These are phyloP conservation scores for Neurospora intermedia DNA, from an alignment of 495 filamentous ascomycete species.

Conservation along the genomic window DNA sequence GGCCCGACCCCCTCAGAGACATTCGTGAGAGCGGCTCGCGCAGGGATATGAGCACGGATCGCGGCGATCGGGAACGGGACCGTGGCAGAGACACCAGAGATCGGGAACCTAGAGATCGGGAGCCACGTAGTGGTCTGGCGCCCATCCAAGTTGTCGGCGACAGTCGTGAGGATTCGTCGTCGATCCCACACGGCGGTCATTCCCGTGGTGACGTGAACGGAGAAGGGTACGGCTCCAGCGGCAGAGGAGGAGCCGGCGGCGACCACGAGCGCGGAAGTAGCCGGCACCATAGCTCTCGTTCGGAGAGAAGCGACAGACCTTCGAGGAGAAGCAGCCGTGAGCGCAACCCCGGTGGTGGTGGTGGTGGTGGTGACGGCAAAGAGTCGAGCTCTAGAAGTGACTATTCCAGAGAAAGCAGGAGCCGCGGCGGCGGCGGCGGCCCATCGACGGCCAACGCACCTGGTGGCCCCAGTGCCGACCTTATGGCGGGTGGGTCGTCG, in stretches of 20 bases:
- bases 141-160: constrained; percentile 21
- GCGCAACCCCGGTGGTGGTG: constrained; percentile 16
- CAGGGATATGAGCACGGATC: constrained; percentile 11
- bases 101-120: neutral
- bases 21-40: constrained; percentile 18
- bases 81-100: neutral
- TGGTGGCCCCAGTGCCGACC: constrained; percentile 7
- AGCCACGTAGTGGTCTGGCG: constrained; percentile 9
- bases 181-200: neutral
- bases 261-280: constrained; percentile 37
- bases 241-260: constrained; percentile 10
- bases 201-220: constrained; percentile 14
- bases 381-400: constrained; percentile 23
- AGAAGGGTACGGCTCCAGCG: constrained; percentile 20
- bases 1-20: constrained; percentile 19
- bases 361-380: constrained; percentile 22
- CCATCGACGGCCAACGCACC: constrained; percentile 6
- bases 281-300: constrained; percentile 27
- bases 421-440: constrained; percentile 24
- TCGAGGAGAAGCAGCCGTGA: constrained; percentile 36
- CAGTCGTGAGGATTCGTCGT: constrained; percentile 12
- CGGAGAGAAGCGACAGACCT: constrained; percentile 28
- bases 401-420: constrained; percentile 22
- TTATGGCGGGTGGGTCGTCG: constrained; percentile 5
- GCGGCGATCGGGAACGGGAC: neutral